Evolutionary conservation across 495 filamentous ascomycete species (phyloP), one percentile per base, ranked within the genome.

Genomic region (Aeminium ludgeri): DNA sequence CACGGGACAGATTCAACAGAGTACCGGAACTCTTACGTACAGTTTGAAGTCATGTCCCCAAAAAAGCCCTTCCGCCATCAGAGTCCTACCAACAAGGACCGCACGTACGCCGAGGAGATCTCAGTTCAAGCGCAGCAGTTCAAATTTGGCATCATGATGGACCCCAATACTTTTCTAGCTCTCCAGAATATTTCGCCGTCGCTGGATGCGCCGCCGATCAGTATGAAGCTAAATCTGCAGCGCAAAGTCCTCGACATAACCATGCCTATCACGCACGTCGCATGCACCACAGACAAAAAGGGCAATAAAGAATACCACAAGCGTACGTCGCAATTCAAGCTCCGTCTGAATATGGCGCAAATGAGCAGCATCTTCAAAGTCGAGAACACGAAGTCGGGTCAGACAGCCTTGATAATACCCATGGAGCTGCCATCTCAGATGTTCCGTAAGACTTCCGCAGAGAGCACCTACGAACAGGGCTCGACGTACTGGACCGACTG

Each of bases 351-450:
- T 11, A 77, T 94, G 44, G 47, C 60, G 17, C 73, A 80, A 32
- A 49, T 89, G 27, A 58, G 68, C 19, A 59, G 59, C 2, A 60
- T 92, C 1, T 59, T 73, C 29, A 17, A 31, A 28, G 30, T 44
- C 62, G 69, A 36, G 0, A 51, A 60, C 15, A 34, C 50, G 0
- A 52, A 64, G 12, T 35, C 55, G 2, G 30, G 46, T 0, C 51
- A 55, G 0, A 59, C 65, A 25, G 50, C 53, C 0, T 53, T 83
- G 3, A 50, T 84, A 10, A 71, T 84, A 11, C 56, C 70, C 0
- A 54, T 89, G 17, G 63, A 70, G 4, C 69, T 66, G 23, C 75
- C 89, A 3, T 79, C 86, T 0, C 46, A 69, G 2, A 76, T 74
- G 49, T 84, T 68, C 49, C 64, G 69, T 43, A 73, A 73, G 44